phyloP scores from a whole-genome alignment of 1,284 basidiomycete genomes.

The Exobasidium rhododendri region DNA sequence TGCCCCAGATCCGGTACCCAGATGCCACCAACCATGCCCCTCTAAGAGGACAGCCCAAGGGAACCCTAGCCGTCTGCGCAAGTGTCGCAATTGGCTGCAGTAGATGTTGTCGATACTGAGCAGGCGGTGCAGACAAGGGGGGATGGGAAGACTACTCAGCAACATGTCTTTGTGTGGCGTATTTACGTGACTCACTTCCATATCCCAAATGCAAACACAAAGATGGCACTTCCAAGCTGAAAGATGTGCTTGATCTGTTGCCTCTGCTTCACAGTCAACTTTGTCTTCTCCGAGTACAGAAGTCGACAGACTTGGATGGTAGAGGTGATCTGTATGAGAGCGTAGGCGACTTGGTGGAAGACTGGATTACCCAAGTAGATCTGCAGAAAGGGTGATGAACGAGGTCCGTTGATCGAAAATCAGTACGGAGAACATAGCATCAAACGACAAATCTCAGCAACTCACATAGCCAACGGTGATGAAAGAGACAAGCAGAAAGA shows the following conservation, averaged over 20 bases:
- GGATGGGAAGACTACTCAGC: too few species aligned
- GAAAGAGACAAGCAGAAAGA: constrained; percentile 27
- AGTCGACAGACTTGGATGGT: constrained; percentile 50
- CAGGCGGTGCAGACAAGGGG: too few species aligned
- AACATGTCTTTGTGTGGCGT: too few species aligned
- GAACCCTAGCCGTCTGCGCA: constrained; percentile 33
- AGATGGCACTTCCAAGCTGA: constrained; percentile 42
- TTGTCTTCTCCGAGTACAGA: constrained; percentile 20
- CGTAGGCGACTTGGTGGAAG: constrained; percentile 61
- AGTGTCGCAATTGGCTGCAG: constrained; percentile 48
- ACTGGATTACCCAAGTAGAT: constrained; percentile 58
- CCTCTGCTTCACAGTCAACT: constrained; percentile 10
- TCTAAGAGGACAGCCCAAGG: constrained; percentile 38
- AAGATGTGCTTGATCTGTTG: constrained; percentile 19
- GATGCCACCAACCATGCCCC: constrained; percentile 59
- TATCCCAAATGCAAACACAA: constrained; percentile 57
- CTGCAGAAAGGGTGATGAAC: background rate
- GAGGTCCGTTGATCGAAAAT: background rate
- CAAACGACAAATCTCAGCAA: too few species aligned
- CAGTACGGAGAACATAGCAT: background rate
- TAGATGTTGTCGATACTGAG: constrained; percentile 59
- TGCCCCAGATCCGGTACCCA: constrained; percentile 59
- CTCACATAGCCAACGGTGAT: constrained; percentile 53
- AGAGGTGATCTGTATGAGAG: constrained; percentile 54
- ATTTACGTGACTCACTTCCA: constrained; percentile 55